Base-by-base conservation (phyloP, 2,329 filamentous ascomycete species). In the Thermomyces lanuginosus region DNA sequence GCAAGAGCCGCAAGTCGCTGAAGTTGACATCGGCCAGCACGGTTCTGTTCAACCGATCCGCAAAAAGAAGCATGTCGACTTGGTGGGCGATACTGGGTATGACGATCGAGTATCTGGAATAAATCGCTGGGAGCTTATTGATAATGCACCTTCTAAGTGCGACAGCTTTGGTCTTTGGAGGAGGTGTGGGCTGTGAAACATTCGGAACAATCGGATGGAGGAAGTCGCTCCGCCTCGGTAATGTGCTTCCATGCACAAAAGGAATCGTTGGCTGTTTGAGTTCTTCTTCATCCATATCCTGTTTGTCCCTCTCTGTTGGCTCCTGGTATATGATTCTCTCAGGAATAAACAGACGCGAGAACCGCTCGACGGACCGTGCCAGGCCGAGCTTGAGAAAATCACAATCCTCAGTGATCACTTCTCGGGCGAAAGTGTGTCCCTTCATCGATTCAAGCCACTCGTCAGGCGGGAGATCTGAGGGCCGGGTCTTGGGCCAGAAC, bases 51-150 rank as follows among this genome's bases (percentile, higher is more conserved):
- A 92, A 53, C 23, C 65, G 55, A 4, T 66, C 53, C 0, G 74
- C 77, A 5, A 80, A 55, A 13, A 86, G 52, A 14, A 64, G 56
- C 1, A 70, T 57, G 36, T 78, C 76, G 2, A 86, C 40, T n/a
- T 68, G 67, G 37, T 81, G 69, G 9, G 78, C 55, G 18, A 93
- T 69, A 0, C 72, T 73, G 0, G 84, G 82, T 4, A 89, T 62
- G 19, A 89, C 60, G 28, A 75, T 48, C 0, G 63, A 62, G 33
- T 71, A 56, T 10, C 58, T 43, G 0, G 60, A 51, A 35, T 63
- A 62, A 8, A 39, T 33, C 1, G 49, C 37, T 1, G 66, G 64
- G 1, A 70, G 41, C 11, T 44, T 51, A 21, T 60, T 54, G 12
- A 54, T 36, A 2, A 41, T 43, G 21, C 51, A 54, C 5, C 29